Percentiles rank a stretch among this genome's conserved stretches.
Evolutionary conservation across 2,329 filamentous ascomycete genomes (phyloP).

Genomic region (Penicillium sp.): DNA sequence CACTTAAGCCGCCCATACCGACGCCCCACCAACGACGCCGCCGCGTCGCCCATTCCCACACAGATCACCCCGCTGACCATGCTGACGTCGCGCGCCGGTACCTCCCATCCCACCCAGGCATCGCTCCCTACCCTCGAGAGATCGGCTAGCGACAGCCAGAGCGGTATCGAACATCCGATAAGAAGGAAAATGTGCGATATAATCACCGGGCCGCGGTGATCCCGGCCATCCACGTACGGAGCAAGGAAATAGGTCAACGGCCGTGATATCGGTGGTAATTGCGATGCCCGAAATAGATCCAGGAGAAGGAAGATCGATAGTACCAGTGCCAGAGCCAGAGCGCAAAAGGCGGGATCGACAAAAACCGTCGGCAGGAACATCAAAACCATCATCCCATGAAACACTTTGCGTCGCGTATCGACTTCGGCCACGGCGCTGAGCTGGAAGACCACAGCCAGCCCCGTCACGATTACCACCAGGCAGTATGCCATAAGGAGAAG

Average conservation of each 20-base stretch:
- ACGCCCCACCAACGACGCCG: conserved; percentile 85
- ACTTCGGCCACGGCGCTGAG: conserved; percentile 82
- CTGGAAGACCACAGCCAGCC: conserved; percentile 74
- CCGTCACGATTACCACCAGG: conserved; percentile 67
- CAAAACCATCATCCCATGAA: conserved; percentile 96
- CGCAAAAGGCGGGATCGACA: conserved; percentile 81
- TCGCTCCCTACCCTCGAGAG: conserved; percentile 61
- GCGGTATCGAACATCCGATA: conserved; percentile 90
- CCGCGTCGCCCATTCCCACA: conserved; percentile 93
- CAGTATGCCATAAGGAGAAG: conserved; percentile 78
- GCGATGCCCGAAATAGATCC: conserved; percentile 85
- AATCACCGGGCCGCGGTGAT: conserved; percentile 90
- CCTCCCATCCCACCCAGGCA: conserved; percentile 74
- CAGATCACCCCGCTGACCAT: conserved; percentile 94
- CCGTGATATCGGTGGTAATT: conserved; percentile 85
- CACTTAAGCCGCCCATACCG: conserved; percentile 87
- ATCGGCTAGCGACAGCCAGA: conserved; percentile 84
- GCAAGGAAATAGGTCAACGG: conserved; percentile 85
- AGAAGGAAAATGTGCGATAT: conserved; percentile 95
- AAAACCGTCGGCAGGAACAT: conserved; percentile 91
- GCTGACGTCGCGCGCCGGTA: conserved; percentile 73
- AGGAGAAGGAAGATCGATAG: conserved; percentile 85
- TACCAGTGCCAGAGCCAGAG: conserved; percentile 77
- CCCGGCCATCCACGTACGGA: conserved; percentile 91
- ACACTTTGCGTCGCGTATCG: conserved; percentile 93